Conservation (phyloP, 2,329 filamentous ascomycete species). For the Venturia carpophila region DNA sequence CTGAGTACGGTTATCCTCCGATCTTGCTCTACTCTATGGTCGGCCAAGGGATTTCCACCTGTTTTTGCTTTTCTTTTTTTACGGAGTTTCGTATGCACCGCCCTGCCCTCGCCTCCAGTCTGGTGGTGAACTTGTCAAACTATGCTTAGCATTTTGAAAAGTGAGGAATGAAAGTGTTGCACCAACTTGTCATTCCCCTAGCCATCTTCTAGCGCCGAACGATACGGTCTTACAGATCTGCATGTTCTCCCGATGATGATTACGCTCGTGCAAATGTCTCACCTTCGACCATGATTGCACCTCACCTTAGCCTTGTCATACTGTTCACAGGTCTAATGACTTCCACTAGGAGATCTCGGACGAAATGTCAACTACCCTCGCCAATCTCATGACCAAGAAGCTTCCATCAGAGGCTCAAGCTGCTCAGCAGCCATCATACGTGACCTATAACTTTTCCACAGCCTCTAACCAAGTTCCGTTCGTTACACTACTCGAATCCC, state of each 20-base stretch:
- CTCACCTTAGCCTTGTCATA: background rate
- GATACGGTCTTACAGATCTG: background rate
- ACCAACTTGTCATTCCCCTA: background rate
- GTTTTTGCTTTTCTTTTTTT: background rate
- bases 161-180: background rate
- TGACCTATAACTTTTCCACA: slow-evolving; percentile 55
- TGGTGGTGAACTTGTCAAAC: background rate
- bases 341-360: slow-evolving; percentile 70
- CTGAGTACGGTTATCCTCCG: too few relatives aligned
- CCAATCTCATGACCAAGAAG: slow-evolving; percentile 55
- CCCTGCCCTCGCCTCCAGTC: too few relatives aligned
- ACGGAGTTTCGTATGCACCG: background rate
- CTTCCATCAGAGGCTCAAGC: slow-evolving; percentile 56
- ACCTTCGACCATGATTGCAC: background rate
- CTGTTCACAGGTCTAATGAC: background rate
- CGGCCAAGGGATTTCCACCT: background rate
- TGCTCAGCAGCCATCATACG: slow-evolving; percentile 65
- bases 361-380: slow-evolving; percentile 63
- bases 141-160: background rate
- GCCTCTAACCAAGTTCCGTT: background rate
- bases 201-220: background rate
- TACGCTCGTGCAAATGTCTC: background rate
- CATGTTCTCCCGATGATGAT: background rate
- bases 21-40: background rate
- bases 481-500: slow-evolving; percentile 62